Evolutionary conservation across 495 filamentous ascomycete genomes (phyloP), one percentile per base, ranked within the genome.

Genomic region (Aspergillus conjunctus): DNA sequence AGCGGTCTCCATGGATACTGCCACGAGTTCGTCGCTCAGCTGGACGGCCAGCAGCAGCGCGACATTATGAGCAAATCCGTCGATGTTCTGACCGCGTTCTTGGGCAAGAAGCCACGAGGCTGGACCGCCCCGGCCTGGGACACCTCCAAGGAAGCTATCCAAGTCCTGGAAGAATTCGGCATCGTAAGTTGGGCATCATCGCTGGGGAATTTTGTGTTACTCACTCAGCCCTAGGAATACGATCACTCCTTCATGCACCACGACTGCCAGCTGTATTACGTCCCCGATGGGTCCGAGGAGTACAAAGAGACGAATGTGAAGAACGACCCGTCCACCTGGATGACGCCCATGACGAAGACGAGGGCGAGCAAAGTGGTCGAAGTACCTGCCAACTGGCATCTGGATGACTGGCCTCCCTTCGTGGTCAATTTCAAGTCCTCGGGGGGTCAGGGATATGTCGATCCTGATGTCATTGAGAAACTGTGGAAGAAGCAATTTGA

Each of bases 401-500:
- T 76, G 68, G 83, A 86, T 60, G 83, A 85, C 59, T 82, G 77
- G 85, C 82, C 5, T 80, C 82, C 1, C 33, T 85, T 71, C 12
- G 37, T 41, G 37, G 37, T 41, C 2, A 41, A 41, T 11, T 41
- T 41, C 37, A 41, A 41, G 9, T 41, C 37, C 8, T 11, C 37
- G 4, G 37, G 11, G 3, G 37, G 18, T 30, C 81, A 86, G 52
- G 84, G 85, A 15, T 88, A 74, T 70, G 83, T 88, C 1, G 80
- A 84, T 62, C 73, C 84, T 15, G 71, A 73, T 46, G 78, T 78
- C 54, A 77, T 87, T 33, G 79, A 85, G 64, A 71, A 79, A 54
- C 75, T 86, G 30, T 88, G 85, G 85, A 73, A 79, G 54, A 76
- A 81, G 45, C 80, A 85, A 49, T 88, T 87, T 63, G 75, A 85